These are phyloP conservation scores for Sclerotinia nivalis DNA, from an alignment of 2,329 filamentous ascomycete species.

Conservation along the genomic window DNA sequence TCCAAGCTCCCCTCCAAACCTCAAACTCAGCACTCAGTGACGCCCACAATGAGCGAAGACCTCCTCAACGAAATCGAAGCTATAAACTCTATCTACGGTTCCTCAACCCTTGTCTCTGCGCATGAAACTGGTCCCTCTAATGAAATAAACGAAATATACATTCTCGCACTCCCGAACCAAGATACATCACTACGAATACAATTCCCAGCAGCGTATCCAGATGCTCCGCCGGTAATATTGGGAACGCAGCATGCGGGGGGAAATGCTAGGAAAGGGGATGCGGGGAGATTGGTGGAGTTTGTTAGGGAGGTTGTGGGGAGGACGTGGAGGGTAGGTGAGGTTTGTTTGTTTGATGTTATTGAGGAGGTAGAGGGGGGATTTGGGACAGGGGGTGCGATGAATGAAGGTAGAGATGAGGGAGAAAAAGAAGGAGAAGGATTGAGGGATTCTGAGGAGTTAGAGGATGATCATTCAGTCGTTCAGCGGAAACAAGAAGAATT, in stretches of 20 bases:
- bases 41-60: constrained; percentile 39
- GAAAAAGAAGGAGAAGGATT: background rate
- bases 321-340: constrained; percentile 71
- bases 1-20: constrained; percentile 1
- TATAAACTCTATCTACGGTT: constrained; percentile 82
- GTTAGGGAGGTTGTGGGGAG: constrained; percentile 65
- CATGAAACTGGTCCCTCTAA: constrained; percentile 39
- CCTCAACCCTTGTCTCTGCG: constrained; percentile 55
- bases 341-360: constrained; percentile 89
- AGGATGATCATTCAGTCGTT: background rate
- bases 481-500: constrained; percentile 15
- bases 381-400: background rate
- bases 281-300: constrained; percentile 67
- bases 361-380: constrained; percentile 60
- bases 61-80: constrained; percentile 75
- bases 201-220: constrained; percentile 75
- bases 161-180: constrained; percentile 64
- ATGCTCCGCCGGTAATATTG: constrained; percentile 68
- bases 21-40: background rate
- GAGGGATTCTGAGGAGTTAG: background rate
- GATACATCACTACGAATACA: constrained; percentile 60
- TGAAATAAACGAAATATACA: constrained; percentile 47
- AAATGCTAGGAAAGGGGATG: constrained; percentile 67
- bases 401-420: background rate
- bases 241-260: constrained; percentile 77